Base-by-base conservation (phyloP, 2,329 filamentous ascomycete genomes). In the Arachnomyces sp. region DNA sequence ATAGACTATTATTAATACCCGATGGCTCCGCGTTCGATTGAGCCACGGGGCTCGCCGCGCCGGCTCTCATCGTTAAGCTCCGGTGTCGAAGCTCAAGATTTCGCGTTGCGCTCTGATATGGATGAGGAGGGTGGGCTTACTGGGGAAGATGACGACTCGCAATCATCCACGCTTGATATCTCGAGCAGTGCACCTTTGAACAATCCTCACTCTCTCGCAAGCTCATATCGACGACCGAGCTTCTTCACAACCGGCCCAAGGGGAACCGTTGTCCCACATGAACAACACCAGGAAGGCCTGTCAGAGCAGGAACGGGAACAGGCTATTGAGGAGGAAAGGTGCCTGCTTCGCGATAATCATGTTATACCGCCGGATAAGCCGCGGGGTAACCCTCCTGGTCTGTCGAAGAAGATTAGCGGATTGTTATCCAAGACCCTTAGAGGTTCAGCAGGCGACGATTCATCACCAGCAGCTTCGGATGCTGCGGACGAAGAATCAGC, bases 211-310 rank as follows among this genome's bases (percentile, higher is more conserved):
- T 75, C 77, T 12, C 71, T 83, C 65, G 69, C 72, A 13, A 73
- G 75, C 28, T 77, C 77, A 25, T 95, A 92, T 65, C 78, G 84
- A 40, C 77, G 87, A 34, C 86, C 87, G 1, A 84, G 80, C 50
- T 84, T 82, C 55, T 80, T 92, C 21, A 85, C 77, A 44, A 84
- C 82, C 9, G 81, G 82, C 16, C 74, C 79, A 1, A 73, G 86
- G 39, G 81, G 83, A 3, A 76, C 82, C 3, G 72, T 93, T 43
- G 74, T 86, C 17, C 77, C 78, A 7, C 55, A 59, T 39, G 16
- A 45, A 49, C 39, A 40, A 32, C 68, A 69, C 9, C 61, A 67
- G 42, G 67, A 67, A 28, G 63, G 63, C 34, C 45, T 77, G 34
- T 70, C 66, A 2, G 71, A 71, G 47, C 65, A 67, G 47, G 77